Evolutionary conservation across 176 grass and related monocot species (phyloP), one percentile per base, ranked within the genome.

Genomic region (Poa annua): DNA sequence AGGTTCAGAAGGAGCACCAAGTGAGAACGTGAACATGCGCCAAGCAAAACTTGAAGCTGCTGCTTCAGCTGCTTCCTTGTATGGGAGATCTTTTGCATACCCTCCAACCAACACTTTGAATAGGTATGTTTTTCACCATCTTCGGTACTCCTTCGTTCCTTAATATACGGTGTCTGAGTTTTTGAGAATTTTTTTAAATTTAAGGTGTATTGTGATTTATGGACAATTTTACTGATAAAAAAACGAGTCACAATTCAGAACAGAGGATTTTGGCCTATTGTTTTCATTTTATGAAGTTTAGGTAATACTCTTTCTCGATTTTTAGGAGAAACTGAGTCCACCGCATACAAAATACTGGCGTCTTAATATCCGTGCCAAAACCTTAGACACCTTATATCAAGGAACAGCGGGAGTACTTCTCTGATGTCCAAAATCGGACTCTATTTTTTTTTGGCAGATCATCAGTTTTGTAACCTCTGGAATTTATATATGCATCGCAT

Each of bases 1-100:
- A 32, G 80, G 67, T 69, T 51, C 69, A 17, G 87, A 84, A 53
- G 85, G 76, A 67, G 48, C 15, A 56, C 36, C 79, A 61, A 80
- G 62, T 88, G 89, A 84, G 10, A 93, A 86, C 44, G 16, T 94
- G 68, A 87, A 78, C 85, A 84, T 47, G 38, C 88, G 34, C 48
- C 89, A 94, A 82, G 81, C 83, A 86, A 92, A 87, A 74, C 83
- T 97, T 70, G 87, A 87, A 86, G 92, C 89, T n/a, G 89, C 86
- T 74, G 92, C 85, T 57, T 81, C 90, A 54, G 92, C 91, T 85
- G 92, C 92, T 84, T 89, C 88, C 15, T 26, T 94, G 77, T 97
- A 94, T 89, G 92, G 85, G 51, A 89, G 80, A 70, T 97, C 94
- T 67, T 90, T 97, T 90, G 90, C 47, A 75, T 89, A 90, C 78